phyloP scores from a whole-genome alignment of 768 basidiomycete genomes.

The Podaxis rugospora region DNA sequence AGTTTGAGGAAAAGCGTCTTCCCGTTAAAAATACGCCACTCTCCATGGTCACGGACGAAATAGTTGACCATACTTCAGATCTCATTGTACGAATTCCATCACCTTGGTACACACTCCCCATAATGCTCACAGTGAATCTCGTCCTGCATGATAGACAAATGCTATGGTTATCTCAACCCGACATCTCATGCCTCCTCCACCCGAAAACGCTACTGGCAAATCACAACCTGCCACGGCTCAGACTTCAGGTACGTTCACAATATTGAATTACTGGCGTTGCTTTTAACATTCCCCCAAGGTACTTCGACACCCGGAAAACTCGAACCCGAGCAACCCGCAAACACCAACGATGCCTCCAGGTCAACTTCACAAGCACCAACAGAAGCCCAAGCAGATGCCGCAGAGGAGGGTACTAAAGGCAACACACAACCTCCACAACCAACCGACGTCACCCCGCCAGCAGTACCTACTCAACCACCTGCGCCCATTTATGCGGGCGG shows the following conservation, averaged over 20 bases:
- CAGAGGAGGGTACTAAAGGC: slow-evolving; percentile 9
- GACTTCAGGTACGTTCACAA: slow-evolving; percentile 1
- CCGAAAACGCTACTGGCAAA: slow-evolving; percentile 21
- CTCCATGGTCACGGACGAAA: slow-evolving; percentile 71
- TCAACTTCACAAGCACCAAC: slow-evolving; percentile 6
- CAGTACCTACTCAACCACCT: slow-evolving; percentile 17
- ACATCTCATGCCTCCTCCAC: slow-evolving; percentile 53
- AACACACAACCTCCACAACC: slow-evolving; percentile 14
- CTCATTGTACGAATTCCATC: slow-evolving; percentile 38
- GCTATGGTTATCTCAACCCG: slow-evolving; percentile 91
- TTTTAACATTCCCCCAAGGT: neutral
- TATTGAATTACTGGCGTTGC: neutral
- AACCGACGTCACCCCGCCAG: slow-evolving; percentile 15
- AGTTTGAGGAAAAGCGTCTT: slow-evolving; percentile 74
- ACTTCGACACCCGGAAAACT: slow-evolving; percentile 10
- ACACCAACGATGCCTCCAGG: slow-evolving; percentile 1
- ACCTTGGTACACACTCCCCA: neutral
- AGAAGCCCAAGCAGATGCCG: slow-evolving; percentile 4
- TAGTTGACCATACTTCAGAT: slow-evolving; percentile 51
- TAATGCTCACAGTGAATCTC: slow-evolving; percentile 5
- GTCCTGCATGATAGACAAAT: slow-evolving; percentile 53
- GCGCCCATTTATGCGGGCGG: slow-evolving; percentile 34
- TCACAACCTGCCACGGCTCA: slow-evolving; percentile 19
- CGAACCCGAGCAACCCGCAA: slow-evolving; percentile 4
- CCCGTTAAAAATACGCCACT: slow-evolving; percentile 30